phyloP scores from a whole-genome alignment of 768 basidiomycete genomes.

The Trametes sanguinea region DNA sequence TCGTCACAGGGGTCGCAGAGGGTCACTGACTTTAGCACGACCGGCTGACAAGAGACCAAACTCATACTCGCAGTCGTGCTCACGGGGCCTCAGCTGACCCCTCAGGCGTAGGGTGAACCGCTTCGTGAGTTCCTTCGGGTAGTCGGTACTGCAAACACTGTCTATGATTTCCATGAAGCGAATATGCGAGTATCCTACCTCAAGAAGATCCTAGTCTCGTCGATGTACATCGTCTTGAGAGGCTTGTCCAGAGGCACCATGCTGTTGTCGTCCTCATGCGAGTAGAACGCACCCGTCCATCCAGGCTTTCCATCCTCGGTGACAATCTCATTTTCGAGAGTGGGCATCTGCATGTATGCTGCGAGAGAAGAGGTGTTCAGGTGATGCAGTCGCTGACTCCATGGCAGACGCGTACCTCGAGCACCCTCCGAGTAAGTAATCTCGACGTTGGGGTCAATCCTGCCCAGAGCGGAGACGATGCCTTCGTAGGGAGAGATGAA shows the following conservation, averaged over 20 bases:
- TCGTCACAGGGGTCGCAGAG: neutral
- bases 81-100: constrained; percentile 59
- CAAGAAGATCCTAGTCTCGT: constrained; percentile 35
- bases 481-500: constrained; percentile 79
- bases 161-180: neutral
- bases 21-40: constrained; percentile 56
- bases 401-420: constrained; percentile 44
- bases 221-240: constrained; percentile 28
- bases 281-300: constrained; percentile 66
- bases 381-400: neutral
- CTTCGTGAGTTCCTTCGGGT: constrained; percentile 58
- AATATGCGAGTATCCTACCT: constrained; percentile 18
- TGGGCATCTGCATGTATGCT: constrained; percentile 69
- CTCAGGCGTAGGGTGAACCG: constrained; percentile 63
- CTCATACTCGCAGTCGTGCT: constrained; percentile 60
- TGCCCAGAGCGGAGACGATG: constrained; percentile 57
- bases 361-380: neutral
- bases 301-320: constrained; percentile 63
- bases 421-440: constrained; percentile 72
- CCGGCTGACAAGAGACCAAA: constrained; percentile 72
- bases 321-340: constrained; percentile 66
- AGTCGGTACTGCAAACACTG: constrained; percentile 23
- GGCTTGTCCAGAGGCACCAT: constrained; percentile 48
- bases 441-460: constrained; percentile 45
- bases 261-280: constrained; percentile 58